phyloP scores from a whole-genome alignment of 2,329 filamentous ascomycete species.

The Drechslerella coelobrocha region DNA sequence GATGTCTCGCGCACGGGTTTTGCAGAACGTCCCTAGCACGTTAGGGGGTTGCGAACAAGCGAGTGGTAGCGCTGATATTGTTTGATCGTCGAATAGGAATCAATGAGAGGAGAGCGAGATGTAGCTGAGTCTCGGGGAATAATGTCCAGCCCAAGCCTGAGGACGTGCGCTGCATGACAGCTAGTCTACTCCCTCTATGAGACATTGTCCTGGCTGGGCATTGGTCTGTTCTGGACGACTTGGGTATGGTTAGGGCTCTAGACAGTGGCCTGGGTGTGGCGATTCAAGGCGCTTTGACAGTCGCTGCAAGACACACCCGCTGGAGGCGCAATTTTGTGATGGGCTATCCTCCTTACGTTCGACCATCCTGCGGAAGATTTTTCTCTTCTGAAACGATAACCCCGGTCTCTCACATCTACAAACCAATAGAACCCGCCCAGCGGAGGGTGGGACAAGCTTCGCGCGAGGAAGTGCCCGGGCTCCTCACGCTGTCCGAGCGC shows the following conservation, averaged over 20 bases:
- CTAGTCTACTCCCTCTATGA: constrained; percentile 26
- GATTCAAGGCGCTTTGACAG: constrained; percentile 26
- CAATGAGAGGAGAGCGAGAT: constrained; percentile 7
- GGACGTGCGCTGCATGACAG: constrained; percentile 17
- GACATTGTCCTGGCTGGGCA: neutral
- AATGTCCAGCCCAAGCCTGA: neutral
- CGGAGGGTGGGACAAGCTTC: neutral
- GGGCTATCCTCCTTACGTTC: neutral
- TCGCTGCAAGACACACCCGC: constrained; percentile 44
- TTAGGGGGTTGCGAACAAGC: constrained; percentile 10
- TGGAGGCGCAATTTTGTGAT: constrained; percentile 26
- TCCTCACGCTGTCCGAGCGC: constrained; percentile 19
- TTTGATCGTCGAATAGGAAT: constrained; percentile 19
- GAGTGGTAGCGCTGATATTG: constrained; percentile 28
- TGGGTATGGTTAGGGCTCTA: constrained; percentile 6
- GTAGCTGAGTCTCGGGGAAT: constrained; percentile 41
- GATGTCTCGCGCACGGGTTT: neutral
- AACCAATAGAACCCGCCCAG: constrained; percentile 10
- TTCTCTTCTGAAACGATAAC: constrained; percentile 19
- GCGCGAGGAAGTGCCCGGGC: neutral
- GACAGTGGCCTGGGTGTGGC: constrained; percentile 36
- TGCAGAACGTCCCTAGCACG: neutral
- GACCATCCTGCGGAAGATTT: constrained; percentile 13
- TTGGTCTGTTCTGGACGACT: constrained; percentile 17
- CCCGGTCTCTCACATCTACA: constrained; percentile 5